Evolutionary conservation across 352 stramenopile genomes (phyloP).

Genomic region (Pythium coloratum): DNA sequence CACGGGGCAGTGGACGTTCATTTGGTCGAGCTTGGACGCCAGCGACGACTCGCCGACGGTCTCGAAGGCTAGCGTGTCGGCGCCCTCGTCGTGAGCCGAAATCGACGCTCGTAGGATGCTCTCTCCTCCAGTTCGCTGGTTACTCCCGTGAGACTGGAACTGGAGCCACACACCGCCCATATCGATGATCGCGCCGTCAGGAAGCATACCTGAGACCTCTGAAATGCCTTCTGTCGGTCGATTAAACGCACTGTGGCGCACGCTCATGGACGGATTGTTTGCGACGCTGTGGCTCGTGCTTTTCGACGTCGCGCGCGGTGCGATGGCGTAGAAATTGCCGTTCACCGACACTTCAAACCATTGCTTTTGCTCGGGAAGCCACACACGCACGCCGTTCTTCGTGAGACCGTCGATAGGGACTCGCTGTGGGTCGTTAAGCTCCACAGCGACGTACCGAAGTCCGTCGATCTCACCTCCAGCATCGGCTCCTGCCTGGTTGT

Average conservation of each 20-base stretch:
- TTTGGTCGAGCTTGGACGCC: conserved; percentile 56
- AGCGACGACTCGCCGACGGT: conserved; percentile 41
- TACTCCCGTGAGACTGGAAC: conserved; percentile 53
- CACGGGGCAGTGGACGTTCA: conserved; percentile 80
- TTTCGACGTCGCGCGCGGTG: conserved; percentile 34
- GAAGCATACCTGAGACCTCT: conserved; percentile 46
- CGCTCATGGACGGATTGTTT: conserved; percentile 19
- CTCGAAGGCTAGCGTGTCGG: background rate
- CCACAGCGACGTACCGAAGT: conserved; percentile 45
- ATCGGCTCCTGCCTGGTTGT: conserved; percentile 10
- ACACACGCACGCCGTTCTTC: conserved; percentile 82
- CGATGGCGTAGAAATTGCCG: conserved; percentile 69
- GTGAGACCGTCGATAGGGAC: conserved; percentile 70
- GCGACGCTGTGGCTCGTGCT: conserved; percentile 16
- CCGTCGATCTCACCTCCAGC: conserved; percentile 26
- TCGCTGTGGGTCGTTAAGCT: conserved; percentile 34
- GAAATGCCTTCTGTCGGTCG: conserved; percentile 45
- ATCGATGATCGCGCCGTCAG: conserved; percentile 73
- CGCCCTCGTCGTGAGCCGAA: background rate
- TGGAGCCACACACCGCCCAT: conserved; percentile 75
- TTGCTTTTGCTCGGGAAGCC: conserved; percentile 65
- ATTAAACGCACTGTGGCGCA: conserved; percentile 68
- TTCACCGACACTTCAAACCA: conserved; percentile 87
- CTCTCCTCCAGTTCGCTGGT: conserved; percentile 10
- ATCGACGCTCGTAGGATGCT: conserved; percentile 23